Conservation (phyloP, 2,329 filamentous ascomycete species). For the Monilinia vaccinii-corymbosi region DNA sequence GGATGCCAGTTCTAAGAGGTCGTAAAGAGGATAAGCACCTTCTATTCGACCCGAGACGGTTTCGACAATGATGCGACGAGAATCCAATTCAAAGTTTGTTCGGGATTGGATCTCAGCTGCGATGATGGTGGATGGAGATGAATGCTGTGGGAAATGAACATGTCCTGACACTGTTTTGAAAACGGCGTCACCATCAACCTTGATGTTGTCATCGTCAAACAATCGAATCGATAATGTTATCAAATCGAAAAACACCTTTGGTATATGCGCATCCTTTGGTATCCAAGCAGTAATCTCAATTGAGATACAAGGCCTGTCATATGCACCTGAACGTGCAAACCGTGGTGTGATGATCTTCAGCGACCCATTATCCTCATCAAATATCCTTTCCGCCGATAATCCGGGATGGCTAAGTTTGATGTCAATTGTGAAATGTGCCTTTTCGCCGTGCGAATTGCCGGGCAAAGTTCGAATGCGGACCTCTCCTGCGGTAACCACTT, state of each 20-base stretch:
- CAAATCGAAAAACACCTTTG: conserved; percentile 17
- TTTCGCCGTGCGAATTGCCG: conserved; percentile 15
- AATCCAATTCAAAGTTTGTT: conserved; percentile 3
- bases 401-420: conserved; percentile 21
- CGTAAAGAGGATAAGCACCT: conserved; percentile 25
- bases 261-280: conserved; percentile 23
- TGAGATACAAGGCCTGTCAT: conserved; percentile 21
- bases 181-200: conserved; percentile 15
- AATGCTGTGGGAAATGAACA: conserved; percentile 18
- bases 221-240: conserved; percentile 17
- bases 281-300: conserved; percentile 27
- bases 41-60: conserved; percentile 24
- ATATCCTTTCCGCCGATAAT: conserved; percentile 16
- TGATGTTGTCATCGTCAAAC: conserved; percentile 23
- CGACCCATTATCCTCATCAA: conserved; percentile 16
- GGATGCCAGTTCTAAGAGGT: conserved; percentile 20
- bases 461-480: conserved; percentile 21
- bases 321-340: conserved; percentile 10
- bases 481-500: conserved; percentile 21
- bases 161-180: conserved; percentile 20
- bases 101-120: background rate
- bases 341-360: conserved; percentile 24
- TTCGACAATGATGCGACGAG: conserved; percentile 22
- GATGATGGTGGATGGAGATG: conserved; percentile 8
- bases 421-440: conserved; percentile 21